These are phyloP conservation scores for Diaporthe vexans DNA, from an alignment of 2,329 filamentous ascomycete species.

Conservation along the genomic window DNA sequence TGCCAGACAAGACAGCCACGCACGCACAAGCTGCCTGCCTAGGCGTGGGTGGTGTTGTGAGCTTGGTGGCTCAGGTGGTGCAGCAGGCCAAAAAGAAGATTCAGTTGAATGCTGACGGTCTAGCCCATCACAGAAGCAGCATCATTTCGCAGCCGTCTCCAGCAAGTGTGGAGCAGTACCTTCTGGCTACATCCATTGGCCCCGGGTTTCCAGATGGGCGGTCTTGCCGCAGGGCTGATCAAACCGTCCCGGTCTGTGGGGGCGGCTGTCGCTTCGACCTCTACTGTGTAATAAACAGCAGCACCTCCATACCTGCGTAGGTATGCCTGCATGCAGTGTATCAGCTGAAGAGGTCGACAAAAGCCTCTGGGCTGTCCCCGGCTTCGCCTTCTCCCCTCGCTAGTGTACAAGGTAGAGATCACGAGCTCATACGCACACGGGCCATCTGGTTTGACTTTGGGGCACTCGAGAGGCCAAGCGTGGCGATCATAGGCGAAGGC, in stretches of 20 bases:
- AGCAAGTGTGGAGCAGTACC: conserved; percentile 13
- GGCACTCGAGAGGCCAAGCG: conserved; percentile 22
- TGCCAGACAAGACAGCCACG: too few species aligned
- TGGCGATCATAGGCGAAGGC: conserved; percentile 21
- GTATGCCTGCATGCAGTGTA: background rate
- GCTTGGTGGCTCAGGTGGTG: background rate
- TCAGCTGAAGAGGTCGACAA: conserved; percentile 14
- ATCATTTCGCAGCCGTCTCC: conserved; percentile 1
- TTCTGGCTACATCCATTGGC: background rate
- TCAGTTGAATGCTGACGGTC: background rate
- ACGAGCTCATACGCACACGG: conserved; percentile 7
- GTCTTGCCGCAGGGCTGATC: conserved; percentile 34
- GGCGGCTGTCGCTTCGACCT: conserved; percentile 9
- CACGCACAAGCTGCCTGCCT: too few species aligned
- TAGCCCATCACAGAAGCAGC: background rate
- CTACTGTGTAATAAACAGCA: background rate
- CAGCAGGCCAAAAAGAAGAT: background rate
- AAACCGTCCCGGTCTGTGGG: conserved; percentile 29
- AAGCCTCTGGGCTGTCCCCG: background rate
- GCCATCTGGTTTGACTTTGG: conserved; percentile 19
- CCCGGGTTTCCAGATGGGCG: conserved; percentile 8
- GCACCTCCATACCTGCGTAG: background rate
- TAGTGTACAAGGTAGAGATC: background rate
- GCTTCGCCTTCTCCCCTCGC: background rate
- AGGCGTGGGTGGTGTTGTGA: background rate